Conservation (phyloP, 2,329 filamentous ascomycete genomes). For the Colletotrichum lini region DNA sequence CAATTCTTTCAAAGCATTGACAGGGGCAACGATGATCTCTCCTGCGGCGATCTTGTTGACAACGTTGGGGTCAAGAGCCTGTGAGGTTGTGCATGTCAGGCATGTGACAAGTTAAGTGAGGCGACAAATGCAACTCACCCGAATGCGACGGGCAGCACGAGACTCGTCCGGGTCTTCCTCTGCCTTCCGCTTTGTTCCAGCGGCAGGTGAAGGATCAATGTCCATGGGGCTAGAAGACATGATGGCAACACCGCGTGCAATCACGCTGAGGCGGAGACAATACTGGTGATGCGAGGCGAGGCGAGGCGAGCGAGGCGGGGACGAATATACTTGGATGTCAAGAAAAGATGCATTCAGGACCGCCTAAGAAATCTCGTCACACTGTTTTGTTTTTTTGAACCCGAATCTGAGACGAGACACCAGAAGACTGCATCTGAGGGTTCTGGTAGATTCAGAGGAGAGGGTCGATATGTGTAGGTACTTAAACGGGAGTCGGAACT, state of each 20-base stretch:
- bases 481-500: not conserved
- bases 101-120: conserved; percentile 7
- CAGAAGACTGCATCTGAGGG: too few relatives aligned
- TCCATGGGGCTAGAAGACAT: conserved; percentile 52
- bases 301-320: not conserved
- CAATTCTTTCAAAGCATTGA: conserved; percentile 95
- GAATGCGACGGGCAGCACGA: conserved; percentile 63
- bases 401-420: too few relatives aligned
- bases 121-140: conserved; percentile 53
- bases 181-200: conserved; percentile 66
- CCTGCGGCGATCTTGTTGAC: conserved; percentile 99
- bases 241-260: not conserved
- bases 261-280: not conserved
- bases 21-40: conserved; percentile 97
- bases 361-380: too few relatives aligned
- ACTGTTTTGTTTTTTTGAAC: not conserved
- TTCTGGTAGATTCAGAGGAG: not conserved
- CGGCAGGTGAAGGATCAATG: conserved; percentile 62
- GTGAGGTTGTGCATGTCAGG: conserved; percentile 22
- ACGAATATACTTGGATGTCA: not conserved
- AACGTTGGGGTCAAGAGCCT: conserved; percentile 92
- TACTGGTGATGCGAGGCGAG: not conserved
- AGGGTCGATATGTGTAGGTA: too few relatives aligned
- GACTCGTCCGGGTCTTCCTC: conserved; percentile 54
- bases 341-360: not conserved